Percentiles rank a stretch among this genome's conserved stretches.
These are phyloP conservation scores for Botrytis tulipae DNA, from an alignment of 2,329 filamentous ascomycete species.

Conservation along the genomic window DNA sequence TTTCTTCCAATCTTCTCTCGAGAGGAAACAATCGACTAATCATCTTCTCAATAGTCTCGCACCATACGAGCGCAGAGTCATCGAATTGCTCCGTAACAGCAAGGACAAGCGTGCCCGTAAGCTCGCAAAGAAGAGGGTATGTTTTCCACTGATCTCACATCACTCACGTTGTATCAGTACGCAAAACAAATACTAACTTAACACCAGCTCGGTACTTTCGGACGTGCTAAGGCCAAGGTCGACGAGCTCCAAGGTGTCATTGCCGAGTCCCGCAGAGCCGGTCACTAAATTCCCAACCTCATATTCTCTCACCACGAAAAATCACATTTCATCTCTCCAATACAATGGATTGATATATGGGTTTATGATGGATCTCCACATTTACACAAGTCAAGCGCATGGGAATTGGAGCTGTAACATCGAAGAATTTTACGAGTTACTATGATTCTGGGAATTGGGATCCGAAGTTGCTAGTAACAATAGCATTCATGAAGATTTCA, in stretches of 20 bases:
- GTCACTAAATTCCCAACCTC: conserved; percentile 54
- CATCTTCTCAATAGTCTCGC: conserved; percentile 58
- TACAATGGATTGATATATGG: conserved; percentile 5
- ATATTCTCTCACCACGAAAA: conserved; percentile 21
- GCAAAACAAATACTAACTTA: conserved; percentile 18
- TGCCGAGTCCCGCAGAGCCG: conserved; percentile 83
- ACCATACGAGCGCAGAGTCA: conserved; percentile 96
- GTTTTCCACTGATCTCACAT: conserved; percentile 41
- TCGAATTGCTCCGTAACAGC: conserved; percentile 98
- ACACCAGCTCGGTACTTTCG: conserved; percentile 88
- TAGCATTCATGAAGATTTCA: conserved; percentile 5
- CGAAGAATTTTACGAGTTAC: conserved; percentile 25
- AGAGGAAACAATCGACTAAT: conserved; percentile 21
- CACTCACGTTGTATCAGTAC: background rate
- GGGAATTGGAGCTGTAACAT: conserved; percentile 30
- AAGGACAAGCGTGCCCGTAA: conserved; percentile 99
- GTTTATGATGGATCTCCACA: conserved; percentile 6
- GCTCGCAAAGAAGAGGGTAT: conserved; percentile 97
- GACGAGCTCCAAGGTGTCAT: conserved; percentile 98
- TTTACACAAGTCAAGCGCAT: background rate
- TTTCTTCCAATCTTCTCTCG: conserved; percentile 34
- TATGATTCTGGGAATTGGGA: conserved; percentile 24
- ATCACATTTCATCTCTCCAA: conserved; percentile 37
- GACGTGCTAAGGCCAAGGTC: conserved; percentile 98
- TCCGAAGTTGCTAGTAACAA: conserved; percentile 21